A percentile compares a stretch with the other conserved stretches of the same genome.
Conservation (phyloP, 169 alveolate species). For the Plasmodium chabaudi region DNA sequence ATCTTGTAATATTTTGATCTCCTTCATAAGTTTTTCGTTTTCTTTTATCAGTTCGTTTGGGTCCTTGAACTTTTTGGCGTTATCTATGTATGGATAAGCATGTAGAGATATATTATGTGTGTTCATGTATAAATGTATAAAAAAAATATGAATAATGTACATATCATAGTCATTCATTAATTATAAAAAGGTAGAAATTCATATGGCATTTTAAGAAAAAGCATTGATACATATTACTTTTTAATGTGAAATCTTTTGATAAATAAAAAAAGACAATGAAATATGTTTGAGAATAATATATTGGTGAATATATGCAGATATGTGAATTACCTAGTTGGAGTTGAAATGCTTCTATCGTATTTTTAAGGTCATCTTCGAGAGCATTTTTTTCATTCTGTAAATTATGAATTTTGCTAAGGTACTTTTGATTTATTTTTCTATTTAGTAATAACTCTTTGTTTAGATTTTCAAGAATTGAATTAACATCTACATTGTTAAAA, state of each 20-base stretch:
- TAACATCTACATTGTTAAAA: slow-evolving; percentile 48
- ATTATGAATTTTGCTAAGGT: slow-evolving; percentile 16
- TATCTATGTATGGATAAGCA: slow-evolving; percentile 2
- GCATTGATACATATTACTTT: no score
- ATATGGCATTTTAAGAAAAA: no score
- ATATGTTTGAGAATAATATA: background rate
- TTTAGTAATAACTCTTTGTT: slow-evolving; percentile 33
- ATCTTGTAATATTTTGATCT: slow-evolving; percentile 52
- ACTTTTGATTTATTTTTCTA: slow-evolving; percentile 30
- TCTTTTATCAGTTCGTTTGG: slow-evolving; percentile 31
- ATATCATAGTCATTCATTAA: no score
- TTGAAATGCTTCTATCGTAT: slow-evolving; percentile 66
- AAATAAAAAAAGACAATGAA: no score
- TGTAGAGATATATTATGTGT: no score
- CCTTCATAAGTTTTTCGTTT: slow-evolving; percentile 56
- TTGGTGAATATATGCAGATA: background rate
- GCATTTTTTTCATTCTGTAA: slow-evolving; percentile 46
- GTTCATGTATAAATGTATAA: no score
- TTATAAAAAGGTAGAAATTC: no score
- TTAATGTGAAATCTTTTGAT: no score
- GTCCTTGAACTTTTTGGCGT: slow-evolving; percentile 37
- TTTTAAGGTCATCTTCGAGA: slow-evolving; percentile 53
- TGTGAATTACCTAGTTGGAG: slow-evolving; percentile 20
- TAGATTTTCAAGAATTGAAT: slow-evolving; percentile 32
- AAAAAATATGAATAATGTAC: no score